A percentile compares a stretch with the other conserved stretches of the same genome.
Evolutionary conservation across 1,284 basidiomycete species (phyloP).

Genomic region (Athelia sp.): DNA sequence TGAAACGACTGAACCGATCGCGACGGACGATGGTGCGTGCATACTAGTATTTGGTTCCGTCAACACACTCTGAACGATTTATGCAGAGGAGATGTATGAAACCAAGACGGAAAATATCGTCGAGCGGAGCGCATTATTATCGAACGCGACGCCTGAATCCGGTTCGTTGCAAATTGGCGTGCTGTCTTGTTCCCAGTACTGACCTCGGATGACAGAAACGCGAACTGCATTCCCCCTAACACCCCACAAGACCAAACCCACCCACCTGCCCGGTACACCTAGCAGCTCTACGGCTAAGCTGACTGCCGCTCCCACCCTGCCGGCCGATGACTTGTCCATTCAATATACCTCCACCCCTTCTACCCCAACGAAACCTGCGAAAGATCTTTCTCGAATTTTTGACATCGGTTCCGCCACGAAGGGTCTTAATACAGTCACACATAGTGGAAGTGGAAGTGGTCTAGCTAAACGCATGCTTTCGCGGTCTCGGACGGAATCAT

Average conservation of each 20-base stretch:
- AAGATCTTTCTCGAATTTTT: slow-evolving; percentile 30
- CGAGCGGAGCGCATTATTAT: no score
- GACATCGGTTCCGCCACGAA: slow-evolving; percentile 17
- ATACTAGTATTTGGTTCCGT: no score
- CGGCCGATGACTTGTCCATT: slow-evolving; percentile 8
- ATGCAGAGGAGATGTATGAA: no score
- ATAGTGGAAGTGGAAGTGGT: slow-evolving; percentile 14
- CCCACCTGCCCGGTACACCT: neutral
- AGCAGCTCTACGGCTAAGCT: neutral
- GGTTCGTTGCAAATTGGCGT: no score
- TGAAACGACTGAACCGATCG: neutral
- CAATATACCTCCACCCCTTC: slow-evolving; percentile 7
- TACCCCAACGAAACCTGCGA: slow-evolving; percentile 19
- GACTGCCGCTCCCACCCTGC: neutral
- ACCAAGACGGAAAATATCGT: no score
- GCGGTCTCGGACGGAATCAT: slow-evolving; percentile 50
- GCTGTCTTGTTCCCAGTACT: no score
- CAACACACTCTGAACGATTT: no score
- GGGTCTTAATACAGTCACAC: neutral
- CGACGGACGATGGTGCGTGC: neutral
- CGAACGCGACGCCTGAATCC: no score
- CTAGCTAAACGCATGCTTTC: slow-evolving; percentile 42
- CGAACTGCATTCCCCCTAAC: neutral
- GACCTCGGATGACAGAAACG: no score
- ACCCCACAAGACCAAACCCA: neutral